These are phyloP conservation scores for Boletus reticulatus DNA, from an alignment of 768 basidiomycete genomes.

Conservation along the genomic window DNA sequence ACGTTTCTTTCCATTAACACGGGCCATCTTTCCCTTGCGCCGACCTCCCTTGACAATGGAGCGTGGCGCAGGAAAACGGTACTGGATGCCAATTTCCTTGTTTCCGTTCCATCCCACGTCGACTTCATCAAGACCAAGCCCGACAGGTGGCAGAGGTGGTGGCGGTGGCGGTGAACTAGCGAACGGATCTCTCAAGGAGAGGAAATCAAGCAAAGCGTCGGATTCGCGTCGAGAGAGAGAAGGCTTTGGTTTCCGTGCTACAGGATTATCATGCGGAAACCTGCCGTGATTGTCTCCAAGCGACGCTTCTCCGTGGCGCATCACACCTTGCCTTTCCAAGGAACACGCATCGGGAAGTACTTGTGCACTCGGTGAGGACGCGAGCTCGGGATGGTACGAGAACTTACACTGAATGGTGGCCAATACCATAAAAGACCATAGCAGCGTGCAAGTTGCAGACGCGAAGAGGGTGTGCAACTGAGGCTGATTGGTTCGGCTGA, in stretches of 20 bases:
- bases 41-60: slow-evolving; percentile 25
- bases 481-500: not conserved
- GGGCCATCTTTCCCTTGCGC: slow-evolving; percentile 16
- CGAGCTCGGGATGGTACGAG: not conserved
- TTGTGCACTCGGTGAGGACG: slow-evolving; percentile 4
- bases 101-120: slow-evolving; percentile 26
- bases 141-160: slow-evolving; percentile 27
- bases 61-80: slow-evolving; percentile 33
- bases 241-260: slow-evolving; percentile 13
- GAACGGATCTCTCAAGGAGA: slow-evolving; percentile 34
- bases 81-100: slow-evolving; percentile 26
- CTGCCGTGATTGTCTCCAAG: not conserved
- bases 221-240: slow-evolving; percentile 21
- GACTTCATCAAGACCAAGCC: slow-evolving; percentile 28
- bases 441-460: slow-evolving; percentile 16
- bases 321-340: slow-evolving; percentile 6
- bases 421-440: slow-evolving; percentile 25
- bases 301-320: not conserved
- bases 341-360: slow-evolving; percentile 18
- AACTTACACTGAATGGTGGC: slow-evolving; percentile 24
- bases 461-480: slow-evolving; percentile 9
- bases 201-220: slow-evolving; percentile 31
- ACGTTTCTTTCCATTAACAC: slow-evolving; percentile 16
- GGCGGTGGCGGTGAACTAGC: slow-evolving; percentile 34
- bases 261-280: not conserved